Base-by-base conservation (phyloP, 2,329 filamentous ascomycete species). In the Periconia sp. region DNA sequence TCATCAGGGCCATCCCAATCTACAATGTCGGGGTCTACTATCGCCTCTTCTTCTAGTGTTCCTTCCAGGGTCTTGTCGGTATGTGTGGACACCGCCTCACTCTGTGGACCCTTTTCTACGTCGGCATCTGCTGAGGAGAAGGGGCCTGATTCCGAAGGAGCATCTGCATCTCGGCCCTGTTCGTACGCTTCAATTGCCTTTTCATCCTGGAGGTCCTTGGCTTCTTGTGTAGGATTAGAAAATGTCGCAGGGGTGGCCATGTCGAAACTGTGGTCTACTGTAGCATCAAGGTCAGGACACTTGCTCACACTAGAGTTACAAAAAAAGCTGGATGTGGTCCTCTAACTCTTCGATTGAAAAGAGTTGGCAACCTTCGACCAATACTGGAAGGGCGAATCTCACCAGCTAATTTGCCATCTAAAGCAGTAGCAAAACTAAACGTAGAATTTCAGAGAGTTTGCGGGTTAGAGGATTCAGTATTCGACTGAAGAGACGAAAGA, bases 1-100 rank as follows among this genome's bases (percentile, higher is more conserved):
- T 73, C 69, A 33, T 72, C 62, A 4, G 60, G 60, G 0, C 61
- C 63, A 30, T 65, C 61, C 66, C 66, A 69, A 31, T 63, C 62
- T 15, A 69, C 57, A 7, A 68, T 49, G 40, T 69, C 52, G 10
- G 63, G 51, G 46, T 68, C 57, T 15, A 11, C 32, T 40, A 56
- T 44, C 17, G 13, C 19, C 39, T 43, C 47, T 35, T 35, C 38
- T 30, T 22, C 32, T n/a, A 43, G 29, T 13, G 31, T 43, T 8
- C 22, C 46, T 12, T 47, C 54, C 4, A 66, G 34, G 37, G 56
- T 65, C 12, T 25, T 25, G 7, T 25, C 8, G 40, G 54, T 57
- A 36, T 55, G 43, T 28, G 59, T 60, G 19, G 63, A 65, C 5
- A 49, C 48, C 37, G 52, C 36, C 9, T 52, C 43, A 40, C 56